Percentiles rank a stretch among this genome's conserved stretches.
Conservation (phyloP, 2,329 filamentous ascomycete genomes). For the Zymoseptoria ardabiliae region DNA sequence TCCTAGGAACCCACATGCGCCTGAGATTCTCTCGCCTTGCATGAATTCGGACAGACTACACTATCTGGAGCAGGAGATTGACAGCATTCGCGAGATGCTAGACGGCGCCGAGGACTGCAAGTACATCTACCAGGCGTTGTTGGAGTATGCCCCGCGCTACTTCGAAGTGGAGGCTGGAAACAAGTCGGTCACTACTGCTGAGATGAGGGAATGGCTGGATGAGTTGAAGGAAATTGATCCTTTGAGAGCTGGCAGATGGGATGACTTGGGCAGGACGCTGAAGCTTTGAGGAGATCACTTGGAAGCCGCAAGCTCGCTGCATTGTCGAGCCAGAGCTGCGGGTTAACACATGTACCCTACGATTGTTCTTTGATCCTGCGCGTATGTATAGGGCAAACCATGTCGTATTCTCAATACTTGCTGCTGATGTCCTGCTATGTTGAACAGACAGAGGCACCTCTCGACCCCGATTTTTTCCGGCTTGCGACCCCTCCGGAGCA, state of each 20-base stretch:
- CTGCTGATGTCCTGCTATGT: neutral
- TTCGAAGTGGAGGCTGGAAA: constrained; percentile 42
- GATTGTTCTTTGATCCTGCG: too few relatives aligned
- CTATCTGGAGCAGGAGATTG: constrained; percentile 64
- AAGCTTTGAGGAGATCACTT: constrained; percentile 27
- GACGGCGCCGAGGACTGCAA: constrained; percentile 64
- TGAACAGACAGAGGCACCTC: neutral
- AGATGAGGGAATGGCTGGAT: constrained; percentile 49
- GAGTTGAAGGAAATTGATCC: constrained; percentile 65
- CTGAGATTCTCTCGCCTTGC: constrained; percentile 55
- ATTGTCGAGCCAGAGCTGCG: neutral
- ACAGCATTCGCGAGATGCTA: constrained; percentile 62
- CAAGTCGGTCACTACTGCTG: constrained; percentile 35
- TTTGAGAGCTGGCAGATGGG: constrained; percentile 67
- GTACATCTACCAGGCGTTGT: constrained; percentile 81
- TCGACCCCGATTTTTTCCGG: neutral
- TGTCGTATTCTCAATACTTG: neutral
- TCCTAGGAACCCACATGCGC: constrained; percentile 45
- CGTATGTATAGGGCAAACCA: neutral
- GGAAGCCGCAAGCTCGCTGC: neutral
- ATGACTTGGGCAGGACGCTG: constrained; percentile 54
- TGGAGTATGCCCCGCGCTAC: constrained; percentile 64
- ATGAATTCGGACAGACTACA: constrained; percentile 52
- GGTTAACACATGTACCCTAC: too few relatives aligned
- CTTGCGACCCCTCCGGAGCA: neutral